These are phyloP conservation scores for Moricandia moricandioides DNA, from an alignment of 345 rosid species.

Conservation along the genomic window DNA sequence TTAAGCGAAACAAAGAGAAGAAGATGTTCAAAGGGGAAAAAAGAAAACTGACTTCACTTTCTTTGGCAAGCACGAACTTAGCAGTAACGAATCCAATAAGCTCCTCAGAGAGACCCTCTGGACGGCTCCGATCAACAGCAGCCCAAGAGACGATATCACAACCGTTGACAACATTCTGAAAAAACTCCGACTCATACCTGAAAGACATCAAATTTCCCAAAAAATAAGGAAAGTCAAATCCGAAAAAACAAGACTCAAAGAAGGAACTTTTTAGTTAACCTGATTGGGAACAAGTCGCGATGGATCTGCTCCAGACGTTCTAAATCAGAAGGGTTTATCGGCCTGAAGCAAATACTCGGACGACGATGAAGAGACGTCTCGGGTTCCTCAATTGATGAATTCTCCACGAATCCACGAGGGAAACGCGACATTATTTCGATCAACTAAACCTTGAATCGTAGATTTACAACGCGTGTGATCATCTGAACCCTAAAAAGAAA, in stretches of 20 bases:
- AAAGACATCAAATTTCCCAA: constrained; percentile 25
- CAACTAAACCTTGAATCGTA: not conserved
- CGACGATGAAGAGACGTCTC: constrained; percentile 41
- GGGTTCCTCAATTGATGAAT: constrained; percentile 50
- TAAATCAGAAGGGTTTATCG: constrained; percentile 71
- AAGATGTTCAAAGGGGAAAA: not conserved
- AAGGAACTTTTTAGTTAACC: constrained; percentile 37
- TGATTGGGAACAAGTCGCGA: constrained; percentile 74
- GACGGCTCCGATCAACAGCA: constrained; percentile 78
- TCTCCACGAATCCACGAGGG: constrained; percentile 46
- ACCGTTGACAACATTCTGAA: constrained; percentile 78
- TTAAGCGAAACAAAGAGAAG: not conserved
- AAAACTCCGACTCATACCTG: constrained; percentile 94
- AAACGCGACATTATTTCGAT: constrained; percentile 30
- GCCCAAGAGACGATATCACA: constrained; percentile 87
- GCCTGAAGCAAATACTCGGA: constrained; percentile 69
- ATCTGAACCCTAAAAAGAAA: not conserved
- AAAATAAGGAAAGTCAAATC: constrained; percentile 18
- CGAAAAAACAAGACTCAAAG: not conserved
- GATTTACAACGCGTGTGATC: not conserved
- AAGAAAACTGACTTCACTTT: constrained; percentile 67
- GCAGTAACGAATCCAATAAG: constrained; percentile 95
- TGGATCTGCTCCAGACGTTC: constrained; percentile 71
- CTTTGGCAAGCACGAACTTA: constrained; percentile 62
- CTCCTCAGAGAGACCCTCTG: constrained; percentile 65